phyloP scores from a whole-genome alignment of 139 green algal species.

The Prasinococcaceae sp. region DNA sequence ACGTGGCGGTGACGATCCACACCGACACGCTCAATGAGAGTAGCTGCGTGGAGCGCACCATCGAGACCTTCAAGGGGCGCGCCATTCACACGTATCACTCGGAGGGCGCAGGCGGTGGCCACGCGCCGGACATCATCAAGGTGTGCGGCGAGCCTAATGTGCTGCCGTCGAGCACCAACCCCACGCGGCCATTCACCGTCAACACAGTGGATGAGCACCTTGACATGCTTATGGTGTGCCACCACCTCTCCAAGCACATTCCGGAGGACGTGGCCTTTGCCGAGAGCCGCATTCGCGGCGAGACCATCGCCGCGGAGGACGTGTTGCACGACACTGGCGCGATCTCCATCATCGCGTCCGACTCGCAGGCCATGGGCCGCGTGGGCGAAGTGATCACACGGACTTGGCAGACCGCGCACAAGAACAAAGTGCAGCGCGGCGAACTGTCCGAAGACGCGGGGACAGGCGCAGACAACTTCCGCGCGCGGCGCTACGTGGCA shows the following conservation, averaged over 20 bases:
- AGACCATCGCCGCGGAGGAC: conserved; percentile 37
- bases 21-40: conserved; percentile 39
- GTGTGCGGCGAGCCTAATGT: conserved; percentile 31
- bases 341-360: conserved; percentile 33
- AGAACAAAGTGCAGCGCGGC: conserved; percentile 32
- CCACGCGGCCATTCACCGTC: conserved; percentile 32
- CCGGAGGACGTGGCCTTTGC: conserved; percentile 36
- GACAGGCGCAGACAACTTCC: conserved; percentile 26
- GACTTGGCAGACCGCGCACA: conserved; percentile 39
- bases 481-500: conserved; percentile 32
- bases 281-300: conserved; percentile 29
- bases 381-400: conserved; percentile 32
- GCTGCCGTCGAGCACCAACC: conserved; percentile 34
- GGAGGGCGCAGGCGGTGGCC: conserved; percentile 34
- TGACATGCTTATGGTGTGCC: conserved; percentile 39
- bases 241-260: conserved; percentile 31
- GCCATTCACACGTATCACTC: conserved; percentile 36
- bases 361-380: conserved; percentile 36
- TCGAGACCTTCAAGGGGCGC: conserved; percentile 30
- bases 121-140: conserved; percentile 37
- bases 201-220: conserved; percentile 41
- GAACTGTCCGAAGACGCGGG: conserved; percentile 19
- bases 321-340: conserved; percentile 37
- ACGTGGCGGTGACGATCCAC: conserved; percentile 38
- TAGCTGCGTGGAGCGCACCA: conserved; percentile 28